A percentile compares a stretch with the other conserved stretches of the same genome.
Evolutionary conservation across 345 rosid genomes (phyloP).

Genomic region (Acer yangbiense): DNA sequence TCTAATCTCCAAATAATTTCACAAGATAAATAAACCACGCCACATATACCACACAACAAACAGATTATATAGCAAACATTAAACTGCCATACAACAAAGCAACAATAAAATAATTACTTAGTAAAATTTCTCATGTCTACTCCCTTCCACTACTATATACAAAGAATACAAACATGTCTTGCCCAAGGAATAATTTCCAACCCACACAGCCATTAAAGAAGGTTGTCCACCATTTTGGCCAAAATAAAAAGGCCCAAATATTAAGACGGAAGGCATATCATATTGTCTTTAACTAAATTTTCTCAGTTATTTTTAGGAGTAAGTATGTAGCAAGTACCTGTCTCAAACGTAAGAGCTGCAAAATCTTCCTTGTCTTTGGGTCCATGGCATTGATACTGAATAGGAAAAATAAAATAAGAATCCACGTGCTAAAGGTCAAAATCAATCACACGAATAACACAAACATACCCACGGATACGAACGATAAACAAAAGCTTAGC

Average conservation of each 20-base stretch:
- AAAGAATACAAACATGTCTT: neutral
- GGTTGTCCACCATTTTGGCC: no score
- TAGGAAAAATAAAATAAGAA: neutral
- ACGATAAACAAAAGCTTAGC: slow-evolving; percentile 69
- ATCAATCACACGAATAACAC: neutral
- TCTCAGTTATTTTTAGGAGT: neutral
- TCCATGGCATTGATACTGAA: slow-evolving; percentile 85
- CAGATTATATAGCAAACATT: neutral
- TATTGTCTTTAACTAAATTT: no score
- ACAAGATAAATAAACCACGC: neutral
- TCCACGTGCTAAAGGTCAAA: neutral
- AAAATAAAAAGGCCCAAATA: no score
- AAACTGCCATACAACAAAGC: neutral
- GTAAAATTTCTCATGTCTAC: neutral
- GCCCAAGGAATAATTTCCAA: neutral
- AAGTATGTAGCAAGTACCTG: slow-evolving; percentile 46
- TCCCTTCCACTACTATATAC: neutral
- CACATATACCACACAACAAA: neutral
- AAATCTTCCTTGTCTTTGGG: slow-evolving; percentile 63
- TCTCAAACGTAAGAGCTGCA: slow-evolving; percentile 83
- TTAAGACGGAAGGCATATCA: no score
- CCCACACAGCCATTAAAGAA: no score
- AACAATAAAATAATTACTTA: neutral
- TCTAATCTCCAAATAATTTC: neutral
- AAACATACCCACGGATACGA: slow-evolving; percentile 65